phyloP scores from a whole-genome alignment of 2,329 filamentous ascomycete genomes.

The Aureobasidium namibiae region DNA sequence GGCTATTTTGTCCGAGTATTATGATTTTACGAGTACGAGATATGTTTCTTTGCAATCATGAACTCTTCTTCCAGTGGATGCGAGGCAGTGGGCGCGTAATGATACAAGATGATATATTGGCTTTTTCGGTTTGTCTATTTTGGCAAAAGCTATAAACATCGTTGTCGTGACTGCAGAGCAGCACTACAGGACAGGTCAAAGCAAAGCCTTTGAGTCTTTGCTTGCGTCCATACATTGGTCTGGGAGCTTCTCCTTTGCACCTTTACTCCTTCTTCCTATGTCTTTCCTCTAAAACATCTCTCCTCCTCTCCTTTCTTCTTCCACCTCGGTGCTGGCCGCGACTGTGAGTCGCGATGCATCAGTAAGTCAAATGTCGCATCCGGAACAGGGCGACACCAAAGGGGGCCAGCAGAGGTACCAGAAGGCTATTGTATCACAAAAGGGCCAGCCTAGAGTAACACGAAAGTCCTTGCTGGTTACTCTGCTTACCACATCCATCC shows the following conservation, averaged over 20 bases:
- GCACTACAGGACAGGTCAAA: not conserved
- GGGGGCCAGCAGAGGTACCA: not conserved
- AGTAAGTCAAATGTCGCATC: not conserved
- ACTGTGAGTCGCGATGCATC: not conserved
- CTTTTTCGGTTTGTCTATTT: not conserved
- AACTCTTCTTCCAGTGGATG: not conserved
- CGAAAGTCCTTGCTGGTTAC: too few relatives aligned
- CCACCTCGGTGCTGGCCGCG: not conserved
- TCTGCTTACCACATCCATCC: not conserved
- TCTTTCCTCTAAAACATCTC: not conserved
- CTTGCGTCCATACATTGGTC: not conserved
- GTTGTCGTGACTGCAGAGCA: not conserved
- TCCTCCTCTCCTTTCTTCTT: not conserved
- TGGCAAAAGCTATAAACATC: not conserved
- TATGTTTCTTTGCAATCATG: not conserved
- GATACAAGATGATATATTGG: not conserved
- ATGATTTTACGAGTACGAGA: not conserved
- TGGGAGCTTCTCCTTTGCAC: not conserved
- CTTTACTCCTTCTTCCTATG: not conserved
- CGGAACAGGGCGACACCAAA: not conserved
- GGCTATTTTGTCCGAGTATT: not conserved
- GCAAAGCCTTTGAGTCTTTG: not conserved
- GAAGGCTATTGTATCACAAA: not conserved
- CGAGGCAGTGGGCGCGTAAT: not conserved
- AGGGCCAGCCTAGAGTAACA: not conserved